phyloP scores from a whole-genome alignment of 495 filamentous ascomycete genomes.

The Hyaloscypha variabilis region DNA sequence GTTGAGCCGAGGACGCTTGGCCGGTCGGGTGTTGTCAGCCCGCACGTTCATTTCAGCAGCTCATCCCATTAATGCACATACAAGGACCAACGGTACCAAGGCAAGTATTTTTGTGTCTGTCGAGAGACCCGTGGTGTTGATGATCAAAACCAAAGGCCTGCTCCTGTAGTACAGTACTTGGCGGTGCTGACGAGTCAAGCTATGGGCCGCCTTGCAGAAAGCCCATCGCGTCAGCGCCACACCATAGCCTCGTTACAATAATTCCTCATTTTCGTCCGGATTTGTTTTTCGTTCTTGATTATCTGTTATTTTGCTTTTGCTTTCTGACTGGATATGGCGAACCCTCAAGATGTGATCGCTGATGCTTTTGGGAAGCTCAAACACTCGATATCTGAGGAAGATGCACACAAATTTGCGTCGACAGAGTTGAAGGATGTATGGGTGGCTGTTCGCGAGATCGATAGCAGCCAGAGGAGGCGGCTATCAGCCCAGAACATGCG shows the following conservation, averaged over 20 bases:
- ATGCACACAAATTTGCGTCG: slow-evolving; percentile 17
- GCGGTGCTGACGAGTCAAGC: background rate
- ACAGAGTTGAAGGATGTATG: slow-evolving; percentile 38
- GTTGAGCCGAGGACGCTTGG: background rate
- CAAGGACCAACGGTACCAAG: background rate
- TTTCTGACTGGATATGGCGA: background rate
- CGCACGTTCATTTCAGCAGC: background rate
- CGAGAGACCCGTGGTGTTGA: background rate
- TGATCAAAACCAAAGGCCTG: background rate
- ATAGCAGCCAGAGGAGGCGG: slow-evolving; percentile 39
- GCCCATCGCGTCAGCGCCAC: background rate
- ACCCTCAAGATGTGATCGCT: background rate
- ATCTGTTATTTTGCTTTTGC: background rate
- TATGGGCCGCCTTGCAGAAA: slow-evolving; percentile 1
- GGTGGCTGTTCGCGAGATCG: slow-evolving; percentile 38
- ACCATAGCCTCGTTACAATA: background rate
- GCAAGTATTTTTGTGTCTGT: background rate
- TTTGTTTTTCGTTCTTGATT: background rate
- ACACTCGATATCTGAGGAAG: slow-evolving; percentile 14
- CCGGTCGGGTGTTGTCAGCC: background rate
- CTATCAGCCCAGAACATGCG: slow-evolving; percentile 42
- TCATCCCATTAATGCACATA: background rate
- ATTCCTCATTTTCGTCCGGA: background rate
- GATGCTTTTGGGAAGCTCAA: slow-evolving; percentile 20
- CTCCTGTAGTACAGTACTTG: background rate